Evolutionary conservation across 2,329 filamentous ascomycete genomes (phyloP).

Genomic region (Bipolaris sorokiniana): DNA sequence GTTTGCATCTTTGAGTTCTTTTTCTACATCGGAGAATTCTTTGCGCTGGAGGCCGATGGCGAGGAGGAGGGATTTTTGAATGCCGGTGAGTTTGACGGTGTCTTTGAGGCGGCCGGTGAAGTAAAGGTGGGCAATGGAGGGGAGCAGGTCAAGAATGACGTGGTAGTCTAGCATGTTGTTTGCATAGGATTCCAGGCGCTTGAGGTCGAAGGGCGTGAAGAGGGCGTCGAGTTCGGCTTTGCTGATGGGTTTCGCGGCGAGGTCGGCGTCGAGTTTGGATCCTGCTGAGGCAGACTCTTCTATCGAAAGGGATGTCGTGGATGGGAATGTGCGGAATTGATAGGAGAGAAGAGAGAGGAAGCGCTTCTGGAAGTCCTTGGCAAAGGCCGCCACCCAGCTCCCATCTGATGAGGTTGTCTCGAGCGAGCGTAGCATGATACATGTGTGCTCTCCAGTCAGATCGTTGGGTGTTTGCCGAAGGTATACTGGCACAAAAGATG

Average conservation of each 20-base stretch:
- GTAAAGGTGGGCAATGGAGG: constrained; percentile 79
- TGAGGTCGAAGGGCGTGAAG: constrained; percentile 91
- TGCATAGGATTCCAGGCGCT: constrained; percentile 91
- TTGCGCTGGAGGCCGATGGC: constrained; percentile 88
- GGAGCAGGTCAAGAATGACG: constrained; percentile 91
- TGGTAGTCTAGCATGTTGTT: constrained; percentile 98
- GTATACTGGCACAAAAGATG: constrained; percentile 86
- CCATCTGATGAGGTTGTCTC: constrained; percentile 62
- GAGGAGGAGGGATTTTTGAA: constrained; percentile 87
- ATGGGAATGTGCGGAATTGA: constrained; percentile 84
- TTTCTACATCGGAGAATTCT: constrained; percentile 77
- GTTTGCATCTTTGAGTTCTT: constrained; percentile 72
- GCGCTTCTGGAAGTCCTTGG: constrained; percentile 91
- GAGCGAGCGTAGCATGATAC: constrained; percentile 91
- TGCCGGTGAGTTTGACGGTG: constrained; percentile 73
- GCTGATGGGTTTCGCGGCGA: constrained; percentile 64
- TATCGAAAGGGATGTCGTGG: constrained; percentile 80
- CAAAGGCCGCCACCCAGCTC: constrained; percentile 88
- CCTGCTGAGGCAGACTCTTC: constrained; percentile 82
- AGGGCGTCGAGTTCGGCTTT: constrained; percentile 78
- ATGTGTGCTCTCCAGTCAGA: constrained; percentile 95
- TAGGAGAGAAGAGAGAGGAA: constrained; percentile 90
- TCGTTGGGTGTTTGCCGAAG: constrained; percentile 95
- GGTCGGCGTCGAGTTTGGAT: constrained; percentile 65
- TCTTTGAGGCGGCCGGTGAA: constrained; percentile 77